phyloP scores from a whole-genome alignment of 345 rosid species.

The Crucihimalaya himalaica region DNA sequence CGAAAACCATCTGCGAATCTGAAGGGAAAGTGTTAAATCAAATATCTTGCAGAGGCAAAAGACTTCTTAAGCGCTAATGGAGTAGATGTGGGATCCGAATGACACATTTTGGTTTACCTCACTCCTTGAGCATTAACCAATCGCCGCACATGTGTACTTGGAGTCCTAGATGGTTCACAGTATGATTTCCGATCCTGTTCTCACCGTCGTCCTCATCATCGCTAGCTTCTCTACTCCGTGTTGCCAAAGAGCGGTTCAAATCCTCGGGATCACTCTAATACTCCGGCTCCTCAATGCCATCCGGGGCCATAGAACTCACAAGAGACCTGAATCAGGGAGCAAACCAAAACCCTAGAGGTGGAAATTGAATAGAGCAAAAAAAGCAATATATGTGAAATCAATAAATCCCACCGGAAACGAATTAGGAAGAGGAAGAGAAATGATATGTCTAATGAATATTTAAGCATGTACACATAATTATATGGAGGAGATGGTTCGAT shows the following conservation, averaged over 20 bases:
- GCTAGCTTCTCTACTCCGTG: constrained; percentile 84
- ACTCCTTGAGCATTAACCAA: no score
- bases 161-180: no score
- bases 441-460: no score
- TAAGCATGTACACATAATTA: no score
- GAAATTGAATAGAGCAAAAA: neutral
- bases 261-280: constrained; percentile 96
- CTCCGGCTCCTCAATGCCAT: constrained; percentile 56
- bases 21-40: no score
- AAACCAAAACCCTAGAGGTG: constrained; percentile 20
- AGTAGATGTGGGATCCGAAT: no score
- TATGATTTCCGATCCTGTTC: constrained; percentile 39
- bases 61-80: no score
- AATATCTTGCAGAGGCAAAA: no score
- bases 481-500: no score
- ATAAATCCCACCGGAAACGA: neutral
- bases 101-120: no score
- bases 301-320: constrained; percentile 48
- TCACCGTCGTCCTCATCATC: constrained; percentile 66
- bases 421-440: no score
- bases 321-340: neutral
- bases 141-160: no score
- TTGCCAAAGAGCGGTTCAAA: constrained; percentile 59
- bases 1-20: constrained; percentile 98
- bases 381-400: neutral